phyloP scores from a whole-genome alignment of 1,284 basidiomycete genomes.

The Earliella scabrosa region DNA sequence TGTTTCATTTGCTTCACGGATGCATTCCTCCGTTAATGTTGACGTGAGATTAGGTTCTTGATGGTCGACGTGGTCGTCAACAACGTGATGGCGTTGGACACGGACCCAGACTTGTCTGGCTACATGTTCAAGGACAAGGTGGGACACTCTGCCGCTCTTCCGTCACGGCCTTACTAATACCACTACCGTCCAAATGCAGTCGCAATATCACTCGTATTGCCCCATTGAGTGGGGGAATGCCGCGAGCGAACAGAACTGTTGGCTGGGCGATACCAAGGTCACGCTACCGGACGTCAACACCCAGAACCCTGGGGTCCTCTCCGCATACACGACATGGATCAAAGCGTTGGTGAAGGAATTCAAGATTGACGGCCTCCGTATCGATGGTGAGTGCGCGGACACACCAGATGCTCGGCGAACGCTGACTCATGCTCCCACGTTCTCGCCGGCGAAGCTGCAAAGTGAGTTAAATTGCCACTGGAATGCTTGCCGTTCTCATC shows the following conservation, averaged over 20 bases:
- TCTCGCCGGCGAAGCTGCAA: constrained; percentile 37
- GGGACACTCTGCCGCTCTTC: too few species aligned
- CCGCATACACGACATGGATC: constrained; percentile 68
- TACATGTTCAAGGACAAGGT: constrained; percentile 69
- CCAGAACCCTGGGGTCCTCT: constrained; percentile 60
- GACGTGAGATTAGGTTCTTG: constrained; percentile 50
- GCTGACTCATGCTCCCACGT: constrained; percentile 1
- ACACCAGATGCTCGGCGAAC: too few species aligned
- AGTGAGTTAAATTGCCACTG: constrained; percentile 43
- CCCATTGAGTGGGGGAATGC: constrained; percentile 67
- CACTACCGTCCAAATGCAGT: constrained; percentile 34
- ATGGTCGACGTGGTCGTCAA: constrained; percentile 86
- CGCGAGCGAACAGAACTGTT: constrained; percentile 73
- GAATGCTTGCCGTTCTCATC: neutral
- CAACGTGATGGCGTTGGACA: constrained; percentile 68
- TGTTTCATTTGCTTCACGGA: constrained; percentile 13
- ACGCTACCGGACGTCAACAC: constrained; percentile 80
- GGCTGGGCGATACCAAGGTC: constrained; percentile 74
- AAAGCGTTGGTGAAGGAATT: constrained; percentile 65
- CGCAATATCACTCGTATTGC: constrained; percentile 71
- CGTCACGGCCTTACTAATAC: too few species aligned
- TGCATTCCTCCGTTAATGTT: neutral
- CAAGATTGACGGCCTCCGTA: constrained; percentile 74
- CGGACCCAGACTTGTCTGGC: constrained; percentile 57
- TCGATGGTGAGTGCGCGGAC: constrained; percentile 62